phyloP scores from a whole-genome alignment of 2,329 filamentous ascomycete genomes.

The Venturiaceae sp. region DNA sequence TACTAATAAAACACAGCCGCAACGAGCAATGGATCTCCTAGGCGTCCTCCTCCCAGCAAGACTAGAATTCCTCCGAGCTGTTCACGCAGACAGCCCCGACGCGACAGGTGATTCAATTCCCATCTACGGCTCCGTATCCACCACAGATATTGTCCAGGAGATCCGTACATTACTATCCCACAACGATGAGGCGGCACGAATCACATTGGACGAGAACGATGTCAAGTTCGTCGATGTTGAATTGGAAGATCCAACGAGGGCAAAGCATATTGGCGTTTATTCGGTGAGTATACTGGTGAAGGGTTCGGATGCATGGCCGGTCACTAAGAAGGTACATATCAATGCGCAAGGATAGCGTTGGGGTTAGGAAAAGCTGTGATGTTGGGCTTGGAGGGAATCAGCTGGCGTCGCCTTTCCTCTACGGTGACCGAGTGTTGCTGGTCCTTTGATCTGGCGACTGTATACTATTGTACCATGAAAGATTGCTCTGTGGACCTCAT shows the following conservation, averaged over 20 bases:
- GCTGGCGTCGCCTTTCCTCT: background rate
- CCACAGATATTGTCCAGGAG: slow-evolving; percentile 38
- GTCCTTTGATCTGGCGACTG: background rate
- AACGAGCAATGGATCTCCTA: slow-evolving; percentile 37
- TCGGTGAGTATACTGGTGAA: slow-evolving; percentile 41
- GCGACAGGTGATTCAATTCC: slow-evolving; percentile 15
- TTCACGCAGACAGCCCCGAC: slow-evolving; percentile 7
- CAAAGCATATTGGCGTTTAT: slow-evolving; percentile 45
- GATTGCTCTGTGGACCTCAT: background rate
- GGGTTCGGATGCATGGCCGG: slow-evolving; percentile 28
- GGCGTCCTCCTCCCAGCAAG: slow-evolving; percentile 35
- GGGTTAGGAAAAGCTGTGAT: background rate
- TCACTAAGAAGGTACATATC: slow-evolving; percentile 33
- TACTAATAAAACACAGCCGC: slow-evolving; percentile 21
- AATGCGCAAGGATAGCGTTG: slow-evolving; percentile 22
- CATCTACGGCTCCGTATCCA: slow-evolving; percentile 47
- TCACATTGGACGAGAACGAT: slow-evolving; percentile 40
- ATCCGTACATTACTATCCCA: slow-evolving; percentile 39
- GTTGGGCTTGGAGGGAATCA: background rate
- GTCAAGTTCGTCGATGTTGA: slow-evolving; percentile 36
- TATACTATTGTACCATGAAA: background rate
- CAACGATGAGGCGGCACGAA: slow-evolving; percentile 40
- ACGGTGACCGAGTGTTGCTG: background rate
- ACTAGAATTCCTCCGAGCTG: slow-evolving; percentile 35
- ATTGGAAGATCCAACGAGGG: slow-evolving; percentile 29